Evolutionary conservation across 306 rosid genomes (phyloP).

Genomic region (Fagus sylvatica): DNA sequence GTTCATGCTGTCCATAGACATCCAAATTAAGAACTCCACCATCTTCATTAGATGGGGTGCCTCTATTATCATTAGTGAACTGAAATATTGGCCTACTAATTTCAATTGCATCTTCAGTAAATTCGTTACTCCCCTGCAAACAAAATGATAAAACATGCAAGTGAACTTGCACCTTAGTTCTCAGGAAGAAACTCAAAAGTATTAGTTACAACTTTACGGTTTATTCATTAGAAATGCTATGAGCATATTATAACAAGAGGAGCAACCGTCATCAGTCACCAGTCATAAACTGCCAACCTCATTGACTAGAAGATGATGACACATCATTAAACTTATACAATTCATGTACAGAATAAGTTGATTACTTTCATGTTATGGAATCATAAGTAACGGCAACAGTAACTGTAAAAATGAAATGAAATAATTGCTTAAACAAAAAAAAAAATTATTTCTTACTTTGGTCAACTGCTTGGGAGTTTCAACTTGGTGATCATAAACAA

Average conservation of each 20-base stretch:
- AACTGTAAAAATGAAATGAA: not conserved
- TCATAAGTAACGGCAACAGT: not conserved
- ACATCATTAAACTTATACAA: not conserved
- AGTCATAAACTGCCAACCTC: slow-evolving; percentile 1
- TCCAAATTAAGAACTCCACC: slow-evolving; percentile 33
- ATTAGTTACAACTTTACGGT: not conserved
- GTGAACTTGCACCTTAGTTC: not conserved
- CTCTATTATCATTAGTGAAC: slow-evolving; percentile 27
- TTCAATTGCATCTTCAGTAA: slow-evolving; percentile 25
- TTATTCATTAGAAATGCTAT: not conserved
- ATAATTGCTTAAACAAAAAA: not conserved
- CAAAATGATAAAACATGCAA: slow-evolving; percentile 20
- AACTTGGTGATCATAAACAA: slow-evolving; percentile 13
- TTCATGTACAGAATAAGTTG: not conserved
- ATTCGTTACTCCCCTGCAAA: slow-evolving; percentile 51
- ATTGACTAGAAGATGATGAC: not conserved
- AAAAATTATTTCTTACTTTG: slow-evolving; percentile 29
- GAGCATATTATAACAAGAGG: slow-evolving; percentile 6
- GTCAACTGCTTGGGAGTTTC: slow-evolving; percentile 31
- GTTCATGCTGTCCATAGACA: slow-evolving; percentile 24
- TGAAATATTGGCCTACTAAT: slow-evolving; percentile 25
- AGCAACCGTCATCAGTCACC: slow-evolving; percentile 7
- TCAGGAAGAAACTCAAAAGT: not conserved
- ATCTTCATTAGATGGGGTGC: slow-evolving; percentile 28
- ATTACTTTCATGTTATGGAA: not conserved